phyloP scores from a whole-genome alignment of 1,284 basidiomycete genomes.

The Moesziomyces parantarcticus region DNA sequence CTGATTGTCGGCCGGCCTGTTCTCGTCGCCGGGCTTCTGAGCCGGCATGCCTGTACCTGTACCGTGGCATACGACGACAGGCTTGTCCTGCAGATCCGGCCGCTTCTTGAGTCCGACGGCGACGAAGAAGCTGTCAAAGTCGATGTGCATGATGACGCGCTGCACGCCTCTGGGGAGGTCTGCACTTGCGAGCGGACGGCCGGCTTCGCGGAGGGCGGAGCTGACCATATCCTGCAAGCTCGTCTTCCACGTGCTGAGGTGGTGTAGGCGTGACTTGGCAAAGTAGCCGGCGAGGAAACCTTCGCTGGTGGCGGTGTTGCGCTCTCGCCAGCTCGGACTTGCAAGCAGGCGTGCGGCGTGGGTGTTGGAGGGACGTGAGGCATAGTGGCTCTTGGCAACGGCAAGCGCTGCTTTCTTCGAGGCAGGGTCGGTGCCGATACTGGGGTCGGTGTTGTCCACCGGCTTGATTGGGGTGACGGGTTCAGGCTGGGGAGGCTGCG shows the following conservation, averaged over 20 bases:
- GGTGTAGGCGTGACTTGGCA: constrained; percentile 89
- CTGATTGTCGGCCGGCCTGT: constrained; percentile 30
- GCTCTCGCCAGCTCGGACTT: constrained; percentile 76
- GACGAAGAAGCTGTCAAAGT: constrained; percentile 96
- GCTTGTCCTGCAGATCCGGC: constrained; percentile 69
- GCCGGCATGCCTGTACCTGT: constrained; percentile 27
- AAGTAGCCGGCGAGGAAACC: constrained; percentile 91
- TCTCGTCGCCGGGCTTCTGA: constrained; percentile 26
- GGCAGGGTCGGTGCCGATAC: constrained; percentile 46
- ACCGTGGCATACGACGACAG: constrained; percentile 94
- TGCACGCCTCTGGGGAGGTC: constrained; percentile 65
- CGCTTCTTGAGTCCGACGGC: constrained; percentile 58
- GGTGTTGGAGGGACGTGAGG: constrained; percentile 48
- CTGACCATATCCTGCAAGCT: constrained; percentile 84
- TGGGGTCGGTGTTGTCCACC: constrained; percentile 25
- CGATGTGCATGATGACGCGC: constrained; percentile 64
- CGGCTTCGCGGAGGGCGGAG: constrained; percentile 72
- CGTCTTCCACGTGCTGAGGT: constrained; percentile 90
- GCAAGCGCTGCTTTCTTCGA: constrained; percentile 31
- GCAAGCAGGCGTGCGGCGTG: constrained; percentile 56
- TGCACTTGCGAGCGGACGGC: constrained; percentile 76
- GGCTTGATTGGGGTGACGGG: constrained; percentile 21
- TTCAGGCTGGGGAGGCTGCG: not conserved
- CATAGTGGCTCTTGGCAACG: constrained; percentile 35
- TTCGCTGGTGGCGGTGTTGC: constrained; percentile 83